Conservation (phyloP, 2,329 filamentous ascomycete species). For the Phialophora macrospora region DNA sequence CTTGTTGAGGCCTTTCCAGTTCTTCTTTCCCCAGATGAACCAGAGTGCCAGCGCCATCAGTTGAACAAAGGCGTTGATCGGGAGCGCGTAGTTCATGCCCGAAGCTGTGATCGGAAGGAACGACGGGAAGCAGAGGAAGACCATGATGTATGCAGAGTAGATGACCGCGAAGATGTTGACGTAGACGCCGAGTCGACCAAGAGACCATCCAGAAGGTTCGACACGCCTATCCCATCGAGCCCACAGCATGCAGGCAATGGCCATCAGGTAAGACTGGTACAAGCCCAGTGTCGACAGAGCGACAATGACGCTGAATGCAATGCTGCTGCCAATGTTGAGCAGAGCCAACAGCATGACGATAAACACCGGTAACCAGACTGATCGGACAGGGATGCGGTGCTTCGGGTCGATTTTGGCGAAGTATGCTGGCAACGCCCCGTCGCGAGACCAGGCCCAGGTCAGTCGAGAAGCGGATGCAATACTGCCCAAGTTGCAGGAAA, state of each 20-base stretch:
- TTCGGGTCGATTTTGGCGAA: conserved; percentile 46
- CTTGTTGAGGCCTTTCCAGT: conserved; percentile 34
- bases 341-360: conserved; percentile 47
- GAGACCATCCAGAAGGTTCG: conserved; percentile 24
- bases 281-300: conserved; percentile 47
- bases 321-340: conserved; percentile 47
- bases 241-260: conserved; percentile 31
- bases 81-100: conserved; percentile 48
- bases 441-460: conserved; percentile 57
- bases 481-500: conserved; percentile 25
- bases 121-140: conserved; percentile 45
- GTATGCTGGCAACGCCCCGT: conserved; percentile 53
- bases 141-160: conserved; percentile 42
- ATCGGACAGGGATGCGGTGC: conserved; percentile 47
- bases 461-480: conserved; percentile 55
- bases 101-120: conserved; percentile 43
- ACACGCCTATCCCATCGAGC: conserved; percentile 37
- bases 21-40: conserved; percentile 33
- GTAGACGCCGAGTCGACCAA: conserved; percentile 40
- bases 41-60: conserved; percentile 34
- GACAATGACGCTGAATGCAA: conserved; percentile 49
- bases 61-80: conserved; percentile 42
- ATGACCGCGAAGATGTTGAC: conserved; percentile 47
- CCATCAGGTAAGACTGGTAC: conserved; percentile 45
- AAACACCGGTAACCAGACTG: conserved; percentile 45